Conservation (phyloP, 2,329 filamentous ascomycete genomes). For the Waltergamsia citrina region DNA sequence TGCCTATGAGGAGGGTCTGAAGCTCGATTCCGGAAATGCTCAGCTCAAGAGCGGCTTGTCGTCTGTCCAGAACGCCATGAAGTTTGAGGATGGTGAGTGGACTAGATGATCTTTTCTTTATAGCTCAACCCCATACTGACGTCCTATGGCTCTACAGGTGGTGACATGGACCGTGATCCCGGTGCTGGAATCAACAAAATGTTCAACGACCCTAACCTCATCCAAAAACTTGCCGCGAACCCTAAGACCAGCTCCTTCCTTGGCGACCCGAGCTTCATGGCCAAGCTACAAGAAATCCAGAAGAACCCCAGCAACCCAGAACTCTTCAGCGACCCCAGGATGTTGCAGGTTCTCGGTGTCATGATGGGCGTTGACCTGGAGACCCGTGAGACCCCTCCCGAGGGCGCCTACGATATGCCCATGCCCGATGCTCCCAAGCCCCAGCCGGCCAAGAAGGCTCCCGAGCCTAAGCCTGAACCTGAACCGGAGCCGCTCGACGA, state of each 20-base stretch:
- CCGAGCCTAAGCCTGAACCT: slow-evolving; percentile 45
- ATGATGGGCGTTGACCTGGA: slow-evolving; percentile 89
- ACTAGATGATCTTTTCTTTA: background rate
- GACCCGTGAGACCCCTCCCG: slow-evolving; percentile 25
- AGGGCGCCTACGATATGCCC: slow-evolving; percentile 45
- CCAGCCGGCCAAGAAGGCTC: slow-evolving; percentile 25
- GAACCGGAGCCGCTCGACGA: slow-evolving; percentile 69
- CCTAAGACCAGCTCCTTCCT: slow-evolving; percentile 83
- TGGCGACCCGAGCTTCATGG: slow-evolving; percentile 79
- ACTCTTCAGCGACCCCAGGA: slow-evolving; percentile 80
- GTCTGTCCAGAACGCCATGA: slow-evolving; percentile 79
- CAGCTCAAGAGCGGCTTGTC: slow-evolving; percentile 85
- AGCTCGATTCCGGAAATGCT: slow-evolving; percentile 83
- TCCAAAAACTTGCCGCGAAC: slow-evolving; percentile 85
- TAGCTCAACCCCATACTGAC: background rate
- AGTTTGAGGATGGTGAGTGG: slow-evolving; percentile 36
- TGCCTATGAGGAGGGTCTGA: slow-evolving; percentile 89
- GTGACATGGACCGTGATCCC: slow-evolving; percentile 46
- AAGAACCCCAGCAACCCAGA: slow-evolving; percentile 71
- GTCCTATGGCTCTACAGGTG: slow-evolving; percentile 11
- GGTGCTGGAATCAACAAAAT: slow-evolving; percentile 75
- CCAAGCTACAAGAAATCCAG: slow-evolving; percentile 74
- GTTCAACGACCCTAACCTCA: slow-evolving; percentile 86
- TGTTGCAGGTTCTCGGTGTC: slow-evolving; percentile 90
- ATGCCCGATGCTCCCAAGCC: slow-evolving; percentile 60